These are phyloP conservation scores for Malassezia japonica DNA, from an alignment of 1,284 basidiomycete species.

Conservation along the genomic window DNA sequence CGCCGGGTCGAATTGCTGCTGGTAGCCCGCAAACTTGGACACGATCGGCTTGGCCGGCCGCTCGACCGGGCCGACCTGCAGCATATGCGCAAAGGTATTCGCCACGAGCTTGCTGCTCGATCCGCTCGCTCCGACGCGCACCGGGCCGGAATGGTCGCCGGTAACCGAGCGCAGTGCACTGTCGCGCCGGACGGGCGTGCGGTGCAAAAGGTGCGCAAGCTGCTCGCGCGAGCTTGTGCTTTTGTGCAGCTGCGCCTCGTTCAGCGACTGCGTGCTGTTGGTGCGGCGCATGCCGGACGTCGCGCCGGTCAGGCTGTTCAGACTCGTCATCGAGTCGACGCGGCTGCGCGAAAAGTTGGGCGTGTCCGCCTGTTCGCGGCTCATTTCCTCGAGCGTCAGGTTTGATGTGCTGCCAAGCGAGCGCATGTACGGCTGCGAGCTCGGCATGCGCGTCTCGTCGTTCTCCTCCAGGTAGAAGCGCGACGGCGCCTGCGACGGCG, in stretches of 20 bases:
- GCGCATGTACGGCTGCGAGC: not conserved
- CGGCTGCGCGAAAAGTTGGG: not conserved
- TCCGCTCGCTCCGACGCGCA: not conserved
- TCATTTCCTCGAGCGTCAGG: not conserved
- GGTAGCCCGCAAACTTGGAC: conserved; percentile 14
- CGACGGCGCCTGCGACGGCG: not conserved
- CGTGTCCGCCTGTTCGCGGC: not conserved
- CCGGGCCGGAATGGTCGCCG: not conserved
- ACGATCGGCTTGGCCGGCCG: conserved; percentile 12
- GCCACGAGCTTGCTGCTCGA: not conserved
- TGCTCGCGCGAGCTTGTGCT: conserved; percentile 6
- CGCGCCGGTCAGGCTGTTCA: not conserved
- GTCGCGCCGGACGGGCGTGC: not conserved
- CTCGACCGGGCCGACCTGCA: not conserved
- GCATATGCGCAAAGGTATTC: conserved; percentile 4
- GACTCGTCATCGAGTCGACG: conserved; percentile 3
- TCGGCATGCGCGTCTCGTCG: not conserved
- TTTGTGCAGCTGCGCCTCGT: not conserved
- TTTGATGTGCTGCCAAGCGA: not conserved
- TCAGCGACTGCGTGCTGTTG: not conserved
- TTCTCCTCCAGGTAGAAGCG: not conserved
- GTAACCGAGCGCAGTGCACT: not conserved
- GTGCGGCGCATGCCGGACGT: not conserved
- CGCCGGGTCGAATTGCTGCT: conserved; percentile 5
- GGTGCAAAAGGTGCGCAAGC: not conserved